phyloP scores from a whole-genome alignment of 768 basidiomycete species.

The Macrolepiota dolichaula region DNA sequence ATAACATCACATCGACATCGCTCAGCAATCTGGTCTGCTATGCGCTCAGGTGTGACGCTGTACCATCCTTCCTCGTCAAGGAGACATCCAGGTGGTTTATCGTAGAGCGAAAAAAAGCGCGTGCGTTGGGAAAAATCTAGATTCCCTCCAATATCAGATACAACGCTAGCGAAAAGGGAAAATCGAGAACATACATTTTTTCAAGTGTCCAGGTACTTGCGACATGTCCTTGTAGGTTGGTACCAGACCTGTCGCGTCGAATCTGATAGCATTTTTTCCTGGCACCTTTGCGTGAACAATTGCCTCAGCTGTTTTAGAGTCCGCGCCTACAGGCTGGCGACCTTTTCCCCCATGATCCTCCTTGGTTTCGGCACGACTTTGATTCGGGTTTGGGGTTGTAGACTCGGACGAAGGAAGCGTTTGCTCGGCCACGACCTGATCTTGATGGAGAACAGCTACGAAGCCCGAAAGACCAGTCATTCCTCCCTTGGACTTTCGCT shows the following conservation, averaged over 20 bases:
- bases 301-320: neutral
- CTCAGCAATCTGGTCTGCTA: constrained; percentile 93
- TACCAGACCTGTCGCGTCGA: constrained; percentile 73
- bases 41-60: constrained; percentile 89
- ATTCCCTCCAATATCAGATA: neutral
- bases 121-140: constrained; percentile 85
- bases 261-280: constrained; percentile 25
- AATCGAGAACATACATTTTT: constrained; percentile 66
- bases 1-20: constrained; percentile 83
- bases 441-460: constrained; percentile 1
- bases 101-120: constrained; percentile 78
- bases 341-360: neutral
- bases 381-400: neutral
- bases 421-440: neutral
- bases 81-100: constrained; percentile 67
- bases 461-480: constrained; percentile 8
- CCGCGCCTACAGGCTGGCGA: neutral
- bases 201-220: constrained; percentile 73
- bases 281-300: neutral
- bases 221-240: constrained; percentile 60
- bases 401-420: neutral
- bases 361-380: neutral
- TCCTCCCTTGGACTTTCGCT: constrained; percentile 10
- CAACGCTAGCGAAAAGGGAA: neutral
- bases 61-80: constrained; percentile 98